Evolutionary conservation across 1,284 basidiomycete genomes (phyloP).

Genomic region (Heterobasidion irregulare): DNA sequence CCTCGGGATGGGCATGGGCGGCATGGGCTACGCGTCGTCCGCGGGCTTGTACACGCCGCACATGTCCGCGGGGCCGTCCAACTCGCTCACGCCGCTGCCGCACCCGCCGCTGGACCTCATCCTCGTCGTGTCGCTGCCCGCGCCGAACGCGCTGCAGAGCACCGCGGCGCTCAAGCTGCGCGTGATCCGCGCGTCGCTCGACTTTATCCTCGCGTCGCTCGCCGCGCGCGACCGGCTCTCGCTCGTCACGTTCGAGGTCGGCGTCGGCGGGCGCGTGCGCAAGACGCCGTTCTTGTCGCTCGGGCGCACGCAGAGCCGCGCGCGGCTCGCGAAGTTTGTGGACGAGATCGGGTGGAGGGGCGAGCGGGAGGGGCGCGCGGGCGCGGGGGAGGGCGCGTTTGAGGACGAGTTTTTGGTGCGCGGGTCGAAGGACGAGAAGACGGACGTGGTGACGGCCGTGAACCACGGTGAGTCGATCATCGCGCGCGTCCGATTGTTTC

Average conservation of each 20-base stretch:
- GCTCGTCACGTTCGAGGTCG: slow-evolving; percentile 85
- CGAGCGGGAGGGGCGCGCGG: slow-evolving; percentile 13
- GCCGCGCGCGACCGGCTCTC: slow-evolving; percentile 74
- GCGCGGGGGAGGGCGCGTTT: slow-evolving; percentile 17
- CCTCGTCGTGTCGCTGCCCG: slow-evolving; percentile 83
- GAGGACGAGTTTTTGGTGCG: slow-evolving; percentile 75
- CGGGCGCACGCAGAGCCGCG: slow-evolving; percentile 61
- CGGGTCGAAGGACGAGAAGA: slow-evolving; percentile 79
- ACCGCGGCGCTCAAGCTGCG: slow-evolving; percentile 79
- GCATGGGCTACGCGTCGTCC: slow-evolving; percentile 9
- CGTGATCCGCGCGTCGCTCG: slow-evolving; percentile 78
- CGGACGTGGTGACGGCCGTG: slow-evolving; percentile 93
- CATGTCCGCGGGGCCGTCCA: slow-evolving; percentile 66
- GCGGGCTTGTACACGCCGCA: slow-evolving; percentile 66
- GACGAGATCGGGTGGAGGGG: slow-evolving; percentile 51
- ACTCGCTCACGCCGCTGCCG: slow-evolving; percentile 68
- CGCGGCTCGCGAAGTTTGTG: slow-evolving; percentile 69
- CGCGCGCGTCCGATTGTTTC: neutral
- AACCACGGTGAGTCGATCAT: slow-evolving; percentile 65
- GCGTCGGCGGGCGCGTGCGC: slow-evolving; percentile 67
- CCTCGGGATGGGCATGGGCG: slow-evolving; percentile 12
- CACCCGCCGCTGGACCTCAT: slow-evolving; percentile 91
- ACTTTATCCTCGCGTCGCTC: slow-evolving; percentile 75
- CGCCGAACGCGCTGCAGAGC: slow-evolving; percentile 60
- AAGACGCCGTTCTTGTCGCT: slow-evolving; percentile 84